phyloP scores from a whole-genome alignment of 2,329 filamentous ascomycete species.

The Trichoderma semiorbis region DNA sequence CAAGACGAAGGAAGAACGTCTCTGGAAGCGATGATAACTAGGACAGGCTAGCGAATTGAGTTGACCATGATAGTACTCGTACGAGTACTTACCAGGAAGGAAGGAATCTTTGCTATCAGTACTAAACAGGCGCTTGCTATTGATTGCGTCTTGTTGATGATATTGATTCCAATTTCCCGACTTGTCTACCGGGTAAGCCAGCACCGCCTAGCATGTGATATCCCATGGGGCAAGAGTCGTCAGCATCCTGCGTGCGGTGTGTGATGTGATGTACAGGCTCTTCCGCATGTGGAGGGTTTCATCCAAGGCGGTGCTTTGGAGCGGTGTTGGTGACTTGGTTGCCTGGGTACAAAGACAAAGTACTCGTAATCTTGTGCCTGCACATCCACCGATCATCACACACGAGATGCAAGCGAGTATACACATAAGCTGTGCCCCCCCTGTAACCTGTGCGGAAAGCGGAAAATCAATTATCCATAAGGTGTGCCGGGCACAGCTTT shows the following conservation, averaged over 20 bases:
- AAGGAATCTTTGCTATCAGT: background rate
- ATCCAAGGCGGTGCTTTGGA: conserved; percentile 1
- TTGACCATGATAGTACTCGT: background rate
- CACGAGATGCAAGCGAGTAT: conserved; percentile 1
- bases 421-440: too few relatives aligned
- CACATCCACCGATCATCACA: conserved; percentile 9
- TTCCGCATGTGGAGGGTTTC: conserved; percentile 13
- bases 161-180: background rate
- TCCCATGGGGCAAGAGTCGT: background rate
- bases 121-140: background rate
- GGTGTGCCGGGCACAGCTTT: too few relatives aligned
- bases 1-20: background rate
- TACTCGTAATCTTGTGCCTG: background rate
- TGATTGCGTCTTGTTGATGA: background rate
- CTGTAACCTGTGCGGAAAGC: too few relatives aligned
- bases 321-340: background rate
- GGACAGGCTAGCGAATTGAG: background rate
- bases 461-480: too few relatives aligned
- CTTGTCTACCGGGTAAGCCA: background rate
- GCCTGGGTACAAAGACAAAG: background rate
- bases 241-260: background rate
- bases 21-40: background rate
- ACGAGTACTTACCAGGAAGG: background rate
- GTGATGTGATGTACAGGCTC: conserved; percentile 6
- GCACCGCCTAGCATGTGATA: background rate